A percentile compares a stretch with the other conserved stretches of the same genome.
phyloP scores from a whole-genome alignment of 805 yeast genomes.

The Yarrowia alimentaria region DNA sequence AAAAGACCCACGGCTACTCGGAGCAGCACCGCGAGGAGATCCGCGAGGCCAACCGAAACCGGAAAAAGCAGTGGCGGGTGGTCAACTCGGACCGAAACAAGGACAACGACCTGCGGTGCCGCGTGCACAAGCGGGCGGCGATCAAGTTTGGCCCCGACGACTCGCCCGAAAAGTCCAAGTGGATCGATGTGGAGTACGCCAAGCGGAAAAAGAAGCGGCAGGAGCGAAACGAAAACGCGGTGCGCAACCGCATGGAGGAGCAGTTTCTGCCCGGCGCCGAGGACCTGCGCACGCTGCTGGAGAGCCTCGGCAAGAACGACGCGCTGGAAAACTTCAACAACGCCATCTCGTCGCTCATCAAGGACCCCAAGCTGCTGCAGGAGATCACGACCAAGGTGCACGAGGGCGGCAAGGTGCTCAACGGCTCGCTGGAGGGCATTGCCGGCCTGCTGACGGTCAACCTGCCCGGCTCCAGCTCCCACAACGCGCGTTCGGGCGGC shows the following conservation, averaged over 20 bases:
- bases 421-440: constrained; percentile 23
- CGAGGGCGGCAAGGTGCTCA: constrained; percentile 22
- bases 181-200: constrained; percentile 75
- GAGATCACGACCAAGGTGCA: constrained; percentile 33
- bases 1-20: constrained; percentile 30
- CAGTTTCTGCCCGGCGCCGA: constrained; percentile 27
- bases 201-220: constrained; percentile 61
- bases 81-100: constrained; percentile 76
- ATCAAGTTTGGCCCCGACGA: constrained; percentile 61
- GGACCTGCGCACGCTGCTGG: constrained; percentile 35
- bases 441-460: constrained; percentile 19
- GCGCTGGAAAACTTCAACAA: constrained; percentile 33
- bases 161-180: constrained; percentile 50
- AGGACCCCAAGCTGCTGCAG: constrained; percentile 35
- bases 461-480: constrained; percentile 2
- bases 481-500: no score
- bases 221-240: constrained; percentile 39
- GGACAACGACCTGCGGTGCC: constrained; percentile 79
- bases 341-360: constrained; percentile 35
- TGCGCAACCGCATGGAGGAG: constrained; percentile 2
- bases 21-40: constrained; percentile 53
- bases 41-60: constrained; percentile 65
- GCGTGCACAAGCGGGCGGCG: constrained; percentile 73
- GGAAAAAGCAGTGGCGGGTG: constrained; percentile 83
- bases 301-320: constrained; percentile 33